These are phyloP conservation scores for Lactarius sanguifluus DNA, from an alignment of 768 basidiomycete genomes.

Conservation along the genomic window DNA sequence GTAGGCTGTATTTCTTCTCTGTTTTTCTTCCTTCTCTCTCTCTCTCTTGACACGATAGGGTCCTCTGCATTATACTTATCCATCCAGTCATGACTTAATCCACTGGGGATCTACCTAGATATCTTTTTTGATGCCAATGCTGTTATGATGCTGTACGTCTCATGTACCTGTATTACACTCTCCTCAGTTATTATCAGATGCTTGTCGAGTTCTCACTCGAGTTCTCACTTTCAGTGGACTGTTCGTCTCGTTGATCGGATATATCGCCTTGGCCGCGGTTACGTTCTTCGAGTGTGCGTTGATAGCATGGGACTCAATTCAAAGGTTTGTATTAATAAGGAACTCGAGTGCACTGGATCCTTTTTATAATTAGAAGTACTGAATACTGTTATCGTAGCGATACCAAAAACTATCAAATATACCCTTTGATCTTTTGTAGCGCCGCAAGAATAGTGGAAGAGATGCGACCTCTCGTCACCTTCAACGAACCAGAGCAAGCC, in stretches of 20 bases:
- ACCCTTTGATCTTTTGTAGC: not conserved
- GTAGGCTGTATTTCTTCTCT: slow-evolving; percentile 1
- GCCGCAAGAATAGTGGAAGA: not conserved
- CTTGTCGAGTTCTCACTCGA: not conserved
- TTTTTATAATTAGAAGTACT: not conserved
- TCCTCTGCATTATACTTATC: slow-evolving; percentile 26
- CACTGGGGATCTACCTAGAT: slow-evolving; percentile 22
- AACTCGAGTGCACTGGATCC: not conserved
- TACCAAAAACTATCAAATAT: not conserved
- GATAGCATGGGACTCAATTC: too few species aligned
- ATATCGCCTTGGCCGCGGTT: not conserved
- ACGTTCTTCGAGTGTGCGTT: not conserved
- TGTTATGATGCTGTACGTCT: slow-evolving; percentile 21
- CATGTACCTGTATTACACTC: slow-evolving; percentile 16
- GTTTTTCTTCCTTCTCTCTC: not conserved
- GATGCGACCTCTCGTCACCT: not conserved
- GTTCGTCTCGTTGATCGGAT: not conserved
- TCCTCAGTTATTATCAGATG: slow-evolving; percentile 1
- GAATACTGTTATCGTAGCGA: not conserved
- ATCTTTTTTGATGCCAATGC: slow-evolving; percentile 9
- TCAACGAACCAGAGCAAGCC: not conserved
- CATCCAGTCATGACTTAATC: slow-evolving; percentile 15
- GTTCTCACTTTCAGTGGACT: not conserved
- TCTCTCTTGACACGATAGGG: slow-evolving; percentile 6
- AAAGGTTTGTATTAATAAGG: too few species aligned